These are phyloP conservation scores for Maudiozyma barnettii DNA, from an alignment of 805 yeast genomes.

Conservation along the genomic window DNA sequence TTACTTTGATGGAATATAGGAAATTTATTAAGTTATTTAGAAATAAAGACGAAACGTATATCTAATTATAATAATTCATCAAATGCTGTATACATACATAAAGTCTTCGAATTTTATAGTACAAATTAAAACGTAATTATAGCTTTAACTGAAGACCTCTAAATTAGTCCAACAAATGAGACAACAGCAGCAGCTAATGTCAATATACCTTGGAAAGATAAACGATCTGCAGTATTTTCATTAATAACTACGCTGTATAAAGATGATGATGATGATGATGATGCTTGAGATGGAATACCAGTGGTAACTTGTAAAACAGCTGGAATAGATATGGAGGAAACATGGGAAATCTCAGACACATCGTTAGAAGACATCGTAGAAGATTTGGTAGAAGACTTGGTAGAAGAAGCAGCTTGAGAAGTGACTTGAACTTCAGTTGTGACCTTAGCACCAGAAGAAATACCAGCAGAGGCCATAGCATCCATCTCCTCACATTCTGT, in stretches of 20 bases:
- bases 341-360: background rate
- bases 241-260: background rate
- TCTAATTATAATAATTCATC: background rate
- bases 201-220: slow-evolving; percentile 1
- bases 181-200: background rate
- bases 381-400: background rate
- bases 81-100: no score
- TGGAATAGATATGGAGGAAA: slow-evolving; percentile 4
- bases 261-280: background rate
- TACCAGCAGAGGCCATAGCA: background rate
- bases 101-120: no score
- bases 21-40: background rate
- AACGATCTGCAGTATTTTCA: background rate
- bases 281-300: background rate
- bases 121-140: no score
- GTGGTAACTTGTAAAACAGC: background rate
- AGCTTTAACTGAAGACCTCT: background rate
- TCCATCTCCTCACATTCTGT: background rate
- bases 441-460: background rate
- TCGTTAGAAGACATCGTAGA: background rate
- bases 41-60: background rate
- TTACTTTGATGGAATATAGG: background rate
- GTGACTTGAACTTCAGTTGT: background rate
- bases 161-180: background rate
- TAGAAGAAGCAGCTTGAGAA: background rate